A percentile compares a stretch with the other conserved stretches of the same genome.
Conservation (phyloP, 305 asterid species). For the Andrographis paniculata region DNA sequence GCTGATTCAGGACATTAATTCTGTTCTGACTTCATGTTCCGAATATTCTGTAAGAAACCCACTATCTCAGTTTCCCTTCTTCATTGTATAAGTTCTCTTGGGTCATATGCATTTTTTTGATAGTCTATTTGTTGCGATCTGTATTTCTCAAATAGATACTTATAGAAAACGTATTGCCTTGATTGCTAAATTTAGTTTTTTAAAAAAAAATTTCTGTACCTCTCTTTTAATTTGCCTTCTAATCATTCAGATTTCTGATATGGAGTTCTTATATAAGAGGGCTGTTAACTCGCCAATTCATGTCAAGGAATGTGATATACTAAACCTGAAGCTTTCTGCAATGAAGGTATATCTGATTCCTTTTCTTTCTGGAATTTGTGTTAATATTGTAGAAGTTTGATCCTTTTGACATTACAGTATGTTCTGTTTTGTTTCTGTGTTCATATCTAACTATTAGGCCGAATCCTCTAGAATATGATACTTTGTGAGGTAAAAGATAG, state of each 20-base stretch:
- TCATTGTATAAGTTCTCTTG: conserved; percentile 12
- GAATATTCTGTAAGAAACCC: conserved; percentile 48
- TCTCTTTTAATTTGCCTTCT: no score
- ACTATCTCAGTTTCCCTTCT: conserved; percentile 14
- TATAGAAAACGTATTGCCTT: background rate
- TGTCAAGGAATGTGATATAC: conserved; percentile 49
- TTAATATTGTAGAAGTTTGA: conserved; percentile 7
- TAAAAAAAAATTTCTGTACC: no score
- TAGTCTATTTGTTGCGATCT: conserved; percentile 5
- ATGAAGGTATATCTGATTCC: conserved; percentile 46
- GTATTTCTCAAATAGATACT: background rate
- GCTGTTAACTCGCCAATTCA: conserved; percentile 48
- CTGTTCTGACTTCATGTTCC: conserved; percentile 38
- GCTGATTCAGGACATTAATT: conserved; percentile 61
- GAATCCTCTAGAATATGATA: background rate
- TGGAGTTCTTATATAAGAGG: conserved; percentile 54
- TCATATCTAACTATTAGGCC: no score
- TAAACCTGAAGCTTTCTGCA: conserved; percentile 54
- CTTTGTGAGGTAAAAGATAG: conserved; percentile 6
- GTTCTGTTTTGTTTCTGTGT: conserved; percentile 9
- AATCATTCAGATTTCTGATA: conserved; percentile 56
- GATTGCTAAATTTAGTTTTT: conserved; percentile 13
- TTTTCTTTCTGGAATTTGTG: background rate
- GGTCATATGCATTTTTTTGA: conserved; percentile 8
- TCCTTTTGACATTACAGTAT: conserved; percentile 8